phyloP scores from a whole-genome alignment of 2,329 filamentous ascomycete genomes.

The Pseudogymnoascus sp. region DNA sequence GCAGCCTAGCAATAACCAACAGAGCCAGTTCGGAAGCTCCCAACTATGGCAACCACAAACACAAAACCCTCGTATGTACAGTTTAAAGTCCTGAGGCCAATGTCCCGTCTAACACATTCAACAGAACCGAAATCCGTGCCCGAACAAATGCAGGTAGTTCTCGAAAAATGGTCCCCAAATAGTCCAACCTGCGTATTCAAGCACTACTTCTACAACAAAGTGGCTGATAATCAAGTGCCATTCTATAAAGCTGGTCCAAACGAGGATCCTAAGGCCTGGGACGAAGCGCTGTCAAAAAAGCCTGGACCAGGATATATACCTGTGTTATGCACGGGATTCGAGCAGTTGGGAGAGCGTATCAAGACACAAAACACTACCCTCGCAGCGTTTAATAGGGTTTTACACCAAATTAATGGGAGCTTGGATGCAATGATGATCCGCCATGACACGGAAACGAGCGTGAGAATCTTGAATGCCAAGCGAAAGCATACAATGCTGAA shows the following conservation, averaged over 20 bases:
- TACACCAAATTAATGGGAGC: conserved; percentile 72
- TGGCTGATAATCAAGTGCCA: conserved; percentile 63
- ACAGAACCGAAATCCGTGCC: conserved; percentile 62
- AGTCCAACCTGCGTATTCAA: conserved; percentile 65
- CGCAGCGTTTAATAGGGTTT: conserved; percentile 57
- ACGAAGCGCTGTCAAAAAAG: conserved; percentile 72
- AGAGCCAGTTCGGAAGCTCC: conserved; percentile 20
- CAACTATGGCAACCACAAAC: conserved; percentile 25
- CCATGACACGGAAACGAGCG: conserved; percentile 68
- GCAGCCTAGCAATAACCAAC: conserved; percentile 20
- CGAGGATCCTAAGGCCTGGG: conserved; percentile 73
- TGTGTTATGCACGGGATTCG: conserved; percentile 65
- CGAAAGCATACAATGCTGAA: conserved; percentile 64
- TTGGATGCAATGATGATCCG: conserved; percentile 63
- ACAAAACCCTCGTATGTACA: conserved; percentile 24
- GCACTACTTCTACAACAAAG: conserved; percentile 81
- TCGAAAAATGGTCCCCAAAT: conserved; percentile 65
- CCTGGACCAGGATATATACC: conserved; percentile 69
- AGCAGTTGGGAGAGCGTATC: conserved; percentile 61
- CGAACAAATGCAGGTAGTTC: conserved; percentile 63
- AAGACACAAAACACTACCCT: conserved; percentile 63
- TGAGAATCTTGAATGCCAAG: conserved; percentile 62
- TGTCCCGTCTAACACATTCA: conserved; percentile 16
- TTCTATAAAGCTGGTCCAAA: conserved; percentile 62
- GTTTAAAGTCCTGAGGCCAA: background rate